Base-by-base conservation (phyloP, 2,329 filamentous ascomycete genomes). In the Aspergillus jensenii region DNA sequence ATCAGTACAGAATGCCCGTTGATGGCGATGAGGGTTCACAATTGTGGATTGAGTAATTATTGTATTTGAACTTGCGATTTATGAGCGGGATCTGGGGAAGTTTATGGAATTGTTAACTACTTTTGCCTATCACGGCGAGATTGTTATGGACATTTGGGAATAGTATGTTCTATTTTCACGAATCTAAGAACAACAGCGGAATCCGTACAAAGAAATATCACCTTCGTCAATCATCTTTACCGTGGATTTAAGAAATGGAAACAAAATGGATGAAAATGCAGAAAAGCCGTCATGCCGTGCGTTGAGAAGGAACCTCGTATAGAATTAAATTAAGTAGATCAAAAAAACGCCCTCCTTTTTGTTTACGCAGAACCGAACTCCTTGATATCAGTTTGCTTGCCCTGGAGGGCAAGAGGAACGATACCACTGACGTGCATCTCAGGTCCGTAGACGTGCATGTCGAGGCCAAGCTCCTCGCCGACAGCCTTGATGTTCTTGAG, bases 401-500 rank as follows among this genome's bases (percentile, higher is more conserved):
- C 71, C 68, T 79, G 75, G 49, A 98, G 88, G 47, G 93, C 95
- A 75, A 98, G 82, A 56, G 95, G 93, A 66, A 99, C 93, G 73
- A 98, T 98, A 76, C 95, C 95, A 52, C 89, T 93, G 71, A 99
- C 93, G 79, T 90, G 87, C 88, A 90, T 90, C 78, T 91, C 88
- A 14, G 88, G 88, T 50, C 88, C 88, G 74, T 86, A 91, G 49
- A 90, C 88, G 81, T 98, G 92, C 91, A 98, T 97, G 81, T 96
- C 87, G 65, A 99, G 86, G 68, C 91, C 90, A 59, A 99, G 87
- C 83, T 99, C 95, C 76, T 93, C 87, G 61, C 92, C 95, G 60
- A 96, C 93, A 50, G 87, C 86, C 87, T 98, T 98, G 87, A 99
- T 97, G 87, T 98, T 99, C 88, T 96, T 97, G 66, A 99, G 89